Conservation (phyloP, 352 stramenopile genomes). For the Phytophthora lateralis region DNA sequence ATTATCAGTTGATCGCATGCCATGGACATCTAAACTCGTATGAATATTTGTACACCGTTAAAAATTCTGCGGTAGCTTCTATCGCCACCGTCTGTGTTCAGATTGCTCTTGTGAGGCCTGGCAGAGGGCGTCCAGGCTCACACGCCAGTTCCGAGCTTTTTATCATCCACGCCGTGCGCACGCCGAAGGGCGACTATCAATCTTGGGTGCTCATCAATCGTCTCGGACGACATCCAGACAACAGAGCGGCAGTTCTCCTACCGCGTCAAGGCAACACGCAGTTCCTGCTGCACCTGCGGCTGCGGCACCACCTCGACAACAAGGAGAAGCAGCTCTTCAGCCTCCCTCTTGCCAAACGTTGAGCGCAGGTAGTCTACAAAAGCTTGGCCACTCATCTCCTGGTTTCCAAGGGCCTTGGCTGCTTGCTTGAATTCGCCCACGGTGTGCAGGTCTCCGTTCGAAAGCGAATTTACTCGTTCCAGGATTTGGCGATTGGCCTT, state of each 20-base stretch:
- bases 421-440: constrained; percentile 71
- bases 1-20: constrained; percentile 42
- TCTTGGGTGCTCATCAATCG: constrained; percentile 6
- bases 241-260: constrained; percentile 21
- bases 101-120: constrained; percentile 16
- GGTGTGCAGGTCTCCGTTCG: constrained; percentile 47
- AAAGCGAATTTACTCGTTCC: constrained; percentile 61
- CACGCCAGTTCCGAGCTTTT: constrained; percentile 5
- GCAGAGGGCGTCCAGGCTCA: constrained; percentile 1
- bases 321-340: constrained; percentile 63
- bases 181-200: neutral
- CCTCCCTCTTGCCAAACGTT: constrained; percentile 63
- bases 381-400: constrained; percentile 67
- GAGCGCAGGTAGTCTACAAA: constrained; percentile 66
- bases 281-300: constrained; percentile 59
- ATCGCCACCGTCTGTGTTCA: constrained; percentile 34
- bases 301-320: constrained; percentile 70
- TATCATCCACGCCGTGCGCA: neutral
- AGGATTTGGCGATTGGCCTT: constrained; percentile 75
- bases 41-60: constrained; percentile 49
- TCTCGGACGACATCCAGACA: constrained; percentile 1
- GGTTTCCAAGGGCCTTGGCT: constrained; percentile 69
- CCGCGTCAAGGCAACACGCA: constrained; percentile 51
- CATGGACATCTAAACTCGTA: constrained; percentile 24
- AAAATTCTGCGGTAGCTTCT: constrained; percentile 41